phyloP scores from a whole-genome alignment of 768 basidiomycete genomes.

The Dioszegia crocea region DNA sequence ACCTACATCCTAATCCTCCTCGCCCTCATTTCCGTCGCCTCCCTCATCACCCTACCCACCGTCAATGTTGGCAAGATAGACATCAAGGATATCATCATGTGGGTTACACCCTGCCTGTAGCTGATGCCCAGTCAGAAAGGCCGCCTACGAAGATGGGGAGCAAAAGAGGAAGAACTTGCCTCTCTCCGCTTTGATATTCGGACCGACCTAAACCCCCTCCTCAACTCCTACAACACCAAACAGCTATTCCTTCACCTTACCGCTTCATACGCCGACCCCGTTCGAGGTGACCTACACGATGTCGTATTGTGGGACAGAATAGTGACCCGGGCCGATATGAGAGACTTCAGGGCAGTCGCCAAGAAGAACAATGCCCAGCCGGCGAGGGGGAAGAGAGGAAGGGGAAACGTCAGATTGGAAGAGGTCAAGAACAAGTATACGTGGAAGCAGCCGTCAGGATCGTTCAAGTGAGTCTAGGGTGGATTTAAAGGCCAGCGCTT shows the following conservation, averaged over 20 bases:
- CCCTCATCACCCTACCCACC: slow-evolving; percentile 30
- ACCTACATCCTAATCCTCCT: slow-evolving; percentile 43
- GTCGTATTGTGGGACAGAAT: slow-evolving; percentile 44
- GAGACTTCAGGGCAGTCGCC: slow-evolving; percentile 36
- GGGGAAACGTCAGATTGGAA: slow-evolving; percentile 39
- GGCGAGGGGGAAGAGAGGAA: slow-evolving; percentile 27
- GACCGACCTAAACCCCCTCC: slow-evolving; percentile 36
- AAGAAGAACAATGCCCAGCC: slow-evolving; percentile 27
- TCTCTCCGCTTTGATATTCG: slow-evolving; percentile 39
- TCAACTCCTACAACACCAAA: slow-evolving; percentile 46
- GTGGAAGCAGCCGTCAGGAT: slow-evolving; percentile 40
- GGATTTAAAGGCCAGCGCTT: neutral
- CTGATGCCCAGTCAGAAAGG: slow-evolving; percentile 28
- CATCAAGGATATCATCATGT: slow-evolving; percentile 41
- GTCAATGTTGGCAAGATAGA: slow-evolving; percentile 36
- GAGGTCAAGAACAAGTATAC: slow-evolving; percentile 42
- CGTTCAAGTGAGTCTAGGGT: slow-evolving; percentile 33
- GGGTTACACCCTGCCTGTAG: neutral
- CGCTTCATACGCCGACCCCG: slow-evolving; percentile 28
- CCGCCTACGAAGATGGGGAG: slow-evolving; percentile 33
- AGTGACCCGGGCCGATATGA: slow-evolving; percentile 27
- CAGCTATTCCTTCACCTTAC: slow-evolving; percentile 43
- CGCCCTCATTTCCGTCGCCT: slow-evolving; percentile 35
- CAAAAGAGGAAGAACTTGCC: slow-evolving; percentile 39
- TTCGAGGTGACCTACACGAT: slow-evolving; percentile 27